Evolutionary conservation across 2,329 filamentous ascomycete genomes (phyloP), one percentile per base, ranked within the genome.

Genomic region (Xylariales sp.): DNA sequence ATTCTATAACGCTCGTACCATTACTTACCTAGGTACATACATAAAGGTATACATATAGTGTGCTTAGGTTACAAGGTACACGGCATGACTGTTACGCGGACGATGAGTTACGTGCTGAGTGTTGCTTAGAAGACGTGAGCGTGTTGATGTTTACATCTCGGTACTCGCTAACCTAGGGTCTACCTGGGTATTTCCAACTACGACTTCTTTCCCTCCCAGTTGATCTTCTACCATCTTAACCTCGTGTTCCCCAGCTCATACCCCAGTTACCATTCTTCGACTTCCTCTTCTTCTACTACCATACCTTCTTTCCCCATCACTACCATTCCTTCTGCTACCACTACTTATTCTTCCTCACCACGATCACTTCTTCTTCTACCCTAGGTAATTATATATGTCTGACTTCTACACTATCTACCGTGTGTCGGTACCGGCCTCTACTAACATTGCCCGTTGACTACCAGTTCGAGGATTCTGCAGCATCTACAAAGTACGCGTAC

Each of bases 111-210:
- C 43, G 18, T 30, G 36, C 9, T 3, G n/a, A 39, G 16, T 45
- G 10, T 12, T n/a, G n/a, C 23, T 54, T n/a, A 1, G 9, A 23
- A 23, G 23, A 2, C 14, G 14, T 41, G 12, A 41, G 12, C 39
- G 9, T 32, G 54, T 56, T 56, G 54, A 56, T 56, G 53, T 10
- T 5, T 34, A 32, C 39, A 45, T 10, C 54, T 18, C 23, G 14
- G 28, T 39, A 56, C 54, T 18, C 23, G 14, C 14, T 39, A 56
- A 56, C 54, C 14, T 18, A 23, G 5, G 7, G 12, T 30, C 23
- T 32, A 14, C 3, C 32, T 23, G 14, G 23, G 23, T 23, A 23
- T 23, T 56, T 43, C 53, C 54, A 41, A 41, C 39, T 41, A 41
- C 39, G 8, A 41, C 9, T 10, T 41, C 39, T 41, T 50, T 32